Percentiles rank a stretch among this genome's conserved stretches.
These are phyloP conservation scores for Clonostachys rhizophaga DNA, from an alignment of 2,329 filamentous ascomycete species.

Conservation along the genomic window DNA sequence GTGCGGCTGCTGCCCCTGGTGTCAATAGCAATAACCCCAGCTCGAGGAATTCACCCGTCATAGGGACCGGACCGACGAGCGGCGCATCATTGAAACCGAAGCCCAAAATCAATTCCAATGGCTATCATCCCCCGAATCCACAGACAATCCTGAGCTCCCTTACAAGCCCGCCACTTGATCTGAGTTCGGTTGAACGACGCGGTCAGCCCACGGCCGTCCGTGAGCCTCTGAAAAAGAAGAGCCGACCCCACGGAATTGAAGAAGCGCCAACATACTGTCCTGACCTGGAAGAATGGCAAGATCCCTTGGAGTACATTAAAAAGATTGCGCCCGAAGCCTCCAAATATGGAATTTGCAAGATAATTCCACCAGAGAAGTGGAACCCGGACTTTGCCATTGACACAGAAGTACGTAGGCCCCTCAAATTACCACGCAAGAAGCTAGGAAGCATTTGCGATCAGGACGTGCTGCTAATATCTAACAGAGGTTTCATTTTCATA, in stretches of 20 bases:
- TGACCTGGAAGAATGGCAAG: constrained; percentile 89
- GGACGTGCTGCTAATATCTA: neutral
- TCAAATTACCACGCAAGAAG: neutral
- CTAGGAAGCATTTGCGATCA: neutral
- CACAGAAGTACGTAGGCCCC: constrained; percentile 65
- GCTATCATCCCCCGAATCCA: constrained; percentile 44
- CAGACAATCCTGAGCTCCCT: constrained; percentile 50
- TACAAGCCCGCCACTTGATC: constrained; percentile 64
- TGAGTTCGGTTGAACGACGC: constrained; percentile 87
- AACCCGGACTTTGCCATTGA: constrained; percentile 94
- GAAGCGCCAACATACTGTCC: constrained; percentile 90
- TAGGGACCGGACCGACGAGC: constrained; percentile 26
- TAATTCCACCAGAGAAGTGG: constrained; percentile 91
- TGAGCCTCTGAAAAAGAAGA: constrained; percentile 72
- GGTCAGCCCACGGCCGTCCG: constrained; percentile 74
- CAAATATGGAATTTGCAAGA: constrained; percentile 90
- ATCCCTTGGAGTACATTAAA: constrained; percentile 88
- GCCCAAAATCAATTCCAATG: constrained; percentile 47
- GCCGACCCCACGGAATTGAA: constrained; percentile 76
- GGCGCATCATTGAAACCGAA: constrained; percentile 40
- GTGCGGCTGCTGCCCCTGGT: constrained; percentile 23
- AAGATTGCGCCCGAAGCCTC: constrained; percentile 85
- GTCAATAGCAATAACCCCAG: constrained; percentile 40
- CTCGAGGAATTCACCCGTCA: constrained; percentile 46
- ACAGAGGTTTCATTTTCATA: constrained; percentile 94